phyloP scores from a whole-genome alignment of 345 rosid species.

The Zanthoxylum bungeanum region DNA sequence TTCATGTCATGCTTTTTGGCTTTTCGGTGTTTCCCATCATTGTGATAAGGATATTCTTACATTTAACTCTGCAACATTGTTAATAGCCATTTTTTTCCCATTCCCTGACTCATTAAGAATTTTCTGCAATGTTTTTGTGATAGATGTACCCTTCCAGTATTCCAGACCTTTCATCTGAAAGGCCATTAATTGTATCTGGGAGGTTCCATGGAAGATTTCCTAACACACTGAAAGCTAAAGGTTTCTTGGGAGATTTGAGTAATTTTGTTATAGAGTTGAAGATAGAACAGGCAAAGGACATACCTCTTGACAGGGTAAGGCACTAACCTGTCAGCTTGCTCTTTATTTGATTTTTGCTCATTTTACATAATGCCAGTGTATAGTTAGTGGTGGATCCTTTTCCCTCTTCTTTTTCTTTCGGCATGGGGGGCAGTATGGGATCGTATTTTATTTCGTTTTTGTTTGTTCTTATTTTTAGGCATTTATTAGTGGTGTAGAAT shows the following conservation, averaged over 20 bases:
- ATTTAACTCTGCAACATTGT: conserved; percentile 2
- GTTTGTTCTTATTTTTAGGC: neutral
- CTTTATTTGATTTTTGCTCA: neutral
- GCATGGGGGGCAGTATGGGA: neutral
- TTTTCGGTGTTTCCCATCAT: neutral
- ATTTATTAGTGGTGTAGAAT: neutral
- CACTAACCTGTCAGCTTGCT: neutral
- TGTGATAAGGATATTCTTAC: neutral
- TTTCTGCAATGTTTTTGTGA: conserved; percentile 14
- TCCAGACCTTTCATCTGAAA: conserved; percentile 65
- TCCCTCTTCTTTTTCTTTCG: neutral
- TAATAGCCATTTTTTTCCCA: neutral
- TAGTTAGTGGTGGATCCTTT: neutral
- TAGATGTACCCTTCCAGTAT: conserved; percentile 57
- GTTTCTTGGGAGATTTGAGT: conserved; percentile 58
- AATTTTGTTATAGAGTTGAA: conserved; percentile 49
- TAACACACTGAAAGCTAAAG: conserved; percentile 43
- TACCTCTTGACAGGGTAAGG: conserved; percentile 60
- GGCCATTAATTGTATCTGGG: conserved; percentile 56
- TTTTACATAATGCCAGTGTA: neutral
- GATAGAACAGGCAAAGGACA: conserved; percentile 46
- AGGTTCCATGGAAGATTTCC: conserved; percentile 69
- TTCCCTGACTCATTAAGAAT: neutral
- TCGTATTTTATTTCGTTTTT: neutral
- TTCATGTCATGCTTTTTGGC: neutral